Evolutionary conservation across 768 basidiomycete genomes (phyloP).

Genomic region (Chiua virens): DNA sequence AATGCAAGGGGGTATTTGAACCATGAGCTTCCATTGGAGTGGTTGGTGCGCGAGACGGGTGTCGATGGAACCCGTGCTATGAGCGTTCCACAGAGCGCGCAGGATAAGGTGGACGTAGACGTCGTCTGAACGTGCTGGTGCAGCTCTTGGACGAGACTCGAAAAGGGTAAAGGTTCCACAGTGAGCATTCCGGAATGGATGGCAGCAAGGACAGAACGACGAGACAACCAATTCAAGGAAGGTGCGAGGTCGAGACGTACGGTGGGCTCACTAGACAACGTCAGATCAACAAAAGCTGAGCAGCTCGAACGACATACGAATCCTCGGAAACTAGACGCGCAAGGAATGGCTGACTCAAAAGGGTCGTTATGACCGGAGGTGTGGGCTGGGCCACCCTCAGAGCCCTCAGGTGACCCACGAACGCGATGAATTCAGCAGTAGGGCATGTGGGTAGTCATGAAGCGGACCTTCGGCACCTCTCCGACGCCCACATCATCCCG

Average conservation of each 20-base stretch:
- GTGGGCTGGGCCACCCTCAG: slow-evolving; percentile 58
- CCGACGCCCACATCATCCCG: slow-evolving; percentile 32
- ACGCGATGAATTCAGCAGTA: slow-evolving; percentile 80
- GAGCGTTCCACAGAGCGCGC: slow-evolving; percentile 75
- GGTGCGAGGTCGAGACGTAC: slow-evolving; percentile 92
- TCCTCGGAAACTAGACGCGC: slow-evolving; percentile 77
- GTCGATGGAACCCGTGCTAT: slow-evolving; percentile 45
- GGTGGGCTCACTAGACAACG: slow-evolving; percentile 68
- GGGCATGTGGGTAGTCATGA: slow-evolving; percentile 69
- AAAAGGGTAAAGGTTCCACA: slow-evolving; percentile 80
- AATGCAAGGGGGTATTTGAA: slow-evolving; percentile 54
- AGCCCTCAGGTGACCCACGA: slow-evolving; percentile 73
- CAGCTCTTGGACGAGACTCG: slow-evolving; percentile 56
- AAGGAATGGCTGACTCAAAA: slow-evolving; percentile 79
- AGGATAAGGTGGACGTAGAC: slow-evolving; percentile 52
- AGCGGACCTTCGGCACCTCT: slow-evolving; percentile 35
- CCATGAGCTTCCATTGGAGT: slow-evolving; percentile 53
- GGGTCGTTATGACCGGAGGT: slow-evolving; percentile 67
- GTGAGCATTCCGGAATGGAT: slow-evolving; percentile 85
- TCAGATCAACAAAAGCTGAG: slow-evolving; percentile 11
- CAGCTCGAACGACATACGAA: slow-evolving; percentile 56
- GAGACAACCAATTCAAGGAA: slow-evolving; percentile 90
- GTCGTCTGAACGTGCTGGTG: slow-evolving; percentile 44
- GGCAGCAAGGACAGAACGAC: slow-evolving; percentile 79
- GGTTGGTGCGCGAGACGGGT: slow-evolving; percentile 33